Conservation (phyloP, 106 monocot genomes). For the Chionographis japonica region DNA sequence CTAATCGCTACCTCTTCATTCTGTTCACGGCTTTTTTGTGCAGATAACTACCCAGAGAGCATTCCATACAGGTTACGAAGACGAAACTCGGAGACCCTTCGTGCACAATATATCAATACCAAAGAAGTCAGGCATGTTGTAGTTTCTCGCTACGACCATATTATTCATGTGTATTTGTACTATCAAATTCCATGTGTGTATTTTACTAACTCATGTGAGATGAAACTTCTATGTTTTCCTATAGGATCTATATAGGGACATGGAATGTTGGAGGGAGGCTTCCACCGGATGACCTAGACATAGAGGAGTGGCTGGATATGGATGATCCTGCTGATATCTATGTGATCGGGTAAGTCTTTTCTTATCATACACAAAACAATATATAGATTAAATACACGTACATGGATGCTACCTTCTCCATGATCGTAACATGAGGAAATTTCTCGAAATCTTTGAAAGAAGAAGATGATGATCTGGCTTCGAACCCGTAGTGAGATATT, state of each 20-base stretch:
- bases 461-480: too few relatives aligned
- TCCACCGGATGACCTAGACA: conserved; percentile 69
- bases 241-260: conserved; percentile 73
- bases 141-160: not conserved
- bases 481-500: too few relatives aligned
- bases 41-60: conserved; percentile 33
- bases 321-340: conserved; percentile 82
- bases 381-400: too few relatives aligned
- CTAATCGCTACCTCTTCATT: not conserved
- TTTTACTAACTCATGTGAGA: not conserved
- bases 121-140: conserved; percentile 69
- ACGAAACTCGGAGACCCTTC: conserved; percentile 83
- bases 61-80: conserved; percentile 45
- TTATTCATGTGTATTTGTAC: too few relatives aligned
- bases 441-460: too few relatives aligned
- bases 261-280: conserved; percentile 90
- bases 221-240: not conserved
- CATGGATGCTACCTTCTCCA: too few relatives aligned
- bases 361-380: too few relatives aligned
- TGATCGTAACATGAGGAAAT: too few relatives aligned
- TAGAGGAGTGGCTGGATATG: conserved; percentile 69
- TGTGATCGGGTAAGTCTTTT: conserved; percentile 54
- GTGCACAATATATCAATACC: conserved; percentile 81
- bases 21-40: conserved; percentile 6
- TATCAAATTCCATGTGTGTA: not conserved